Base-by-base conservation (phyloP, 208 protist genomes). In the Acanthamoeba rhysodes region DNA sequence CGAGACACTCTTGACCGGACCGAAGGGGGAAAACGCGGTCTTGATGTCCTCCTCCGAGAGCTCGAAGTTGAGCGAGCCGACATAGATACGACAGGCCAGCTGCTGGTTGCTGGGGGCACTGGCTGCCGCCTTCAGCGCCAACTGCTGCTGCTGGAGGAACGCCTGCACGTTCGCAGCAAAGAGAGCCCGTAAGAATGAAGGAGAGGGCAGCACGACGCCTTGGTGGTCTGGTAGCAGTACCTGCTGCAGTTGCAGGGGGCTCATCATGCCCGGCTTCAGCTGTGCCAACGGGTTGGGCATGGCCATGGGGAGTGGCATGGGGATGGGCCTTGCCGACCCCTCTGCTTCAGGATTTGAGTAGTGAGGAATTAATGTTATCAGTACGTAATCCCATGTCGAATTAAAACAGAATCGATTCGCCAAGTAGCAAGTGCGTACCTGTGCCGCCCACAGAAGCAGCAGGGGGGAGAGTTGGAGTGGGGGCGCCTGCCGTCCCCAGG, bases 51-150 rank as follows among this genome's bases (percentile, higher is more conserved):
- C 66, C 90, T 94, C 90, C 5, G 66, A 87, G 66, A 76, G 29
- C 18, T 94, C 90, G 27, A 78, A 94, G 90, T 55, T 78, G 53
- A 94, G 66, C 29, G 59, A 84, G 27, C 90, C 90, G 16, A 94
- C 90, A 22, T 94, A 94, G 16, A 94, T 82, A 48, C 90, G 90
- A 70, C 85, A 91, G 16, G 85, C 85, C 12, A 91, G 62, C 70
- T 78, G 70, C 32, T 78, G 70, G 48, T 85, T 85, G 41, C 34
- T 32, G 18, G 78, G 78, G 41, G 48, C 2, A 18, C 78, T 85
- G 78, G 78, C 37, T 4, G 78, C 78, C 27, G 34, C 55, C 62
- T 91, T 91, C n/a, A 74, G 85, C 22, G 85, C 57, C 24, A 53
- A 24, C 85, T 91, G 57, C 59, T 74, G 85, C 16, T 91, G 57